Base-by-base conservation (phyloP, 2,329 filamentous ascomycete species). In the Fusarium oligoseptatum region DNA sequence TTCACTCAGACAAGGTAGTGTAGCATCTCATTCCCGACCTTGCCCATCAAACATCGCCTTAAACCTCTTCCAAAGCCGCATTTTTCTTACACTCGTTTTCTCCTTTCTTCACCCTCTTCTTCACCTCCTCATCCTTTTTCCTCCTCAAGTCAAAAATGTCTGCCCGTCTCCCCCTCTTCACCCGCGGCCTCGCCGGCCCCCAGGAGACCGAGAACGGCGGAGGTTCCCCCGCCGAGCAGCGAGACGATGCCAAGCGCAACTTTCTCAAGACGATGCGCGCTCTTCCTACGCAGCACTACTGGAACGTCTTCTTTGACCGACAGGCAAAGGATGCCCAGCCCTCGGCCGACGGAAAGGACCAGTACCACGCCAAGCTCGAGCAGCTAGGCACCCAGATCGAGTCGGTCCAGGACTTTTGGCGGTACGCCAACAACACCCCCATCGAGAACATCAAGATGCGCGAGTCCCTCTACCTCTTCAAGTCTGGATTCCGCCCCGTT, bases 401-500 rank as follows among this genome's bases (percentile, higher is more conserved):
- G 85, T 94, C 93, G 22, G 90, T 95, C 50, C 94, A 95, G 88
- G 94, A 95, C 81, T 95, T 95, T 82, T 95, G 93, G 91, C 90
- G 92, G 71, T 93, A 95, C 84, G 91, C 92, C 85, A 95, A 95
- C 85, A 95, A 95, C 83, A 94, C 92, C 43, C 93, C 93, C 17
- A 92, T 94, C 79, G 89, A 92, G 68, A 89, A 92, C 81, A 91
- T 95, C 83, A 92, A 92, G 83, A 91, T 93, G 86, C 91, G 92
- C 79, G 93, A 95, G 84, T 93, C 91, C 55, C 89, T 95, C 74
- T 94, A 95, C 81, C 88, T 95, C 75, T 95, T 95, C 87, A 95
- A 95, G 83, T 87, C 90, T 72, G 93, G 93, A 39, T 94, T 94
- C 83, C 89, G 89, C 73, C 93, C 93, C 66, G 86, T 95, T 76